These are phyloP conservation scores for Boletus subparvulus DNA, from an alignment of 768 basidiomycete species.

Conservation along the genomic window DNA sequence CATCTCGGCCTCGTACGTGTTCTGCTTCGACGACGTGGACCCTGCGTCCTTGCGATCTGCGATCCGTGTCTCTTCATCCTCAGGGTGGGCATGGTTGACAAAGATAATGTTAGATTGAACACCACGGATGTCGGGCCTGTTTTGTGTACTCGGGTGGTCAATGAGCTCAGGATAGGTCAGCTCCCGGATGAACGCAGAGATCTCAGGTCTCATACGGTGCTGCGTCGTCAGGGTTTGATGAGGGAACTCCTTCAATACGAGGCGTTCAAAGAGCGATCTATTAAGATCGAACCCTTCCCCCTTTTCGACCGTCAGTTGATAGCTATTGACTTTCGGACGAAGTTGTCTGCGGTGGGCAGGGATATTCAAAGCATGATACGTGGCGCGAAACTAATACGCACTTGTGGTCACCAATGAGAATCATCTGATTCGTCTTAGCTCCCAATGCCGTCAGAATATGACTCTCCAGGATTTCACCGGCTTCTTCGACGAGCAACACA, in stretches of 20 bases:
- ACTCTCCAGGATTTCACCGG: conserved; percentile 70
- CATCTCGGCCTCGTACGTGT: conserved; percentile 61
- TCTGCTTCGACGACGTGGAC: conserved; percentile 59
- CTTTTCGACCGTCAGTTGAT: conserved; percentile 65
- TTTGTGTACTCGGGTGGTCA: conserved; percentile 51
- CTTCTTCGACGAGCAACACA: conserved; percentile 68
- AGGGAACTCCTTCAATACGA: conserved; percentile 61
- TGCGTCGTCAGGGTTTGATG: conserved; percentile 56
- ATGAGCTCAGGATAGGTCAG: conserved; percentile 70
- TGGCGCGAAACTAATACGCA: conserved; percentile 23
- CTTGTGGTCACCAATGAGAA: conserved; percentile 77
- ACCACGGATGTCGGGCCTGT: conserved; percentile 54
- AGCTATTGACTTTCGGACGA: conserved; percentile 71
- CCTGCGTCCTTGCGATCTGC: conserved; percentile 48
- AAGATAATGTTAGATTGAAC: conserved; percentile 61
- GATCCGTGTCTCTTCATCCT: conserved; percentile 46
- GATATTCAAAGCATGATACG: background rate
- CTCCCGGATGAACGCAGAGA: conserved; percentile 58
- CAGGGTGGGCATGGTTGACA: conserved; percentile 55
- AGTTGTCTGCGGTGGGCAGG: conserved; percentile 49
- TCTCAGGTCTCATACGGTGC: conserved; percentile 76
- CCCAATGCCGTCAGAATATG: conserved; percentile 65
- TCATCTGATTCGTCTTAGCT: conserved; percentile 47
- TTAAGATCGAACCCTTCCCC: conserved; percentile 70
- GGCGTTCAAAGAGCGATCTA: conserved; percentile 65